Evolutionary conservation across 352 stramenopile species (phyloP), one percentile per base, ranked within the genome.

Genomic region (Pythium graminicola): DNA sequence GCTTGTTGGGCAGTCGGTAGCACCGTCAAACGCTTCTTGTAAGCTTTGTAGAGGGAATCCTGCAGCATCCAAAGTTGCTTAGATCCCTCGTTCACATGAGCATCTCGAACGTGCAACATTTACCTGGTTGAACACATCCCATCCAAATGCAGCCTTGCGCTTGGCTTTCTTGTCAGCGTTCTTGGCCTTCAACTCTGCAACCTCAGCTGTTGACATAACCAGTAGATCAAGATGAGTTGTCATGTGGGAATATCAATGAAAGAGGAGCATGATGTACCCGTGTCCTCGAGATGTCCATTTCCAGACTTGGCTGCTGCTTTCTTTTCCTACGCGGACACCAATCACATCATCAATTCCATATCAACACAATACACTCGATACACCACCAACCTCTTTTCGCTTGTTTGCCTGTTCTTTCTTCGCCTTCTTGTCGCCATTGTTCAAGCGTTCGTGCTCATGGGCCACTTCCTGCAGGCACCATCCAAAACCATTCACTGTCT

Each of bases 111-210:
- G n/a, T n/a, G n/a, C n/a, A n/a, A 20, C 17, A 32, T 8, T 10
- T 23, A 64, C 60, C 53, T 84, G 78, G 48, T 92, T 92, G 51
- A 92, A 92, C 6, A 86, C 81, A 47, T 92, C 81, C 81, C 81
- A 92, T 22, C 81, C 81, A 42, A 92, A 92, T 1, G 81, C 81
- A 10, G 81, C 78, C 57, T 87, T 84, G 44, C 76, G 66, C 62
- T 92, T 92, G 36, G 81, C 70, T 55, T 92, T 92, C 60, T 88
- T 84, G 10, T 51, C 57, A 11, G 65, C 60, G 36, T 86, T 89
- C 62, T 87, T 89, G 3, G 67, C 51, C 35, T 88, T 89, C 8
- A 56, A 33, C 16, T 72, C 64, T 7, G 76, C 78, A 8, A 75
- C 64, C 27, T 83, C 69, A 17, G 78, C 78, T 86, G 23, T 46